These are phyloP conservation scores for Aspergillus affinis DNA, from an alignment of 495 filamentous ascomycete genomes.

Conservation along the genomic window DNA sequence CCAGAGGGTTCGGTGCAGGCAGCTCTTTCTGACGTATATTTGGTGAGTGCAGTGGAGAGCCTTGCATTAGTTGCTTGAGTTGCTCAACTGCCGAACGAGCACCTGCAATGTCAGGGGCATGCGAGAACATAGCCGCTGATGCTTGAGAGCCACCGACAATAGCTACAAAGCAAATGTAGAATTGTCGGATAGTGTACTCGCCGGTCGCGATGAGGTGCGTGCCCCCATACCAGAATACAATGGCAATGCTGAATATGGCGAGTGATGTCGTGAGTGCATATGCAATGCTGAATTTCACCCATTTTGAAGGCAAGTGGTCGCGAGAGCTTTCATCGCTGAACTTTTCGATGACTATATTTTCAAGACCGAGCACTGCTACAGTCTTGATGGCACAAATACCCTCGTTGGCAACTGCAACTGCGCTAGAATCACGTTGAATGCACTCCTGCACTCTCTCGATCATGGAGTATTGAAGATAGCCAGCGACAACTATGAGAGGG, in stretches of 20 bases:
- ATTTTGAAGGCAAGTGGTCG: neutral
- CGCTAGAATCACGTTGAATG: constrained; percentile 6
- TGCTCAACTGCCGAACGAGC: constrained; percentile 24
- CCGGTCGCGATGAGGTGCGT: constrained; percentile 38
- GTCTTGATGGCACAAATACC: constrained; percentile 11
- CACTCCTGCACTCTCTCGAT: constrained; percentile 3
- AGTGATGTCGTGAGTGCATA: constrained; percentile 11
- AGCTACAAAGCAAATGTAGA: constrained; percentile 52
- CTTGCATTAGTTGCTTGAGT: constrained; percentile 4
- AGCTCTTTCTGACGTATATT: neutral
- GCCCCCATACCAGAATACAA: constrained; percentile 53
- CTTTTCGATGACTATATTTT: constrained; percentile 4
- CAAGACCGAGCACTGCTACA: constrained; percentile 7
- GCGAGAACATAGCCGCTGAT: constrained; percentile 46
- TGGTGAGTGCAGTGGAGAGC: neutral
- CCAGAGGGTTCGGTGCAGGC: neutral
- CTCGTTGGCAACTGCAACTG: constrained; percentile 12
- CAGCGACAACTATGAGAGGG: constrained; percentile 65
- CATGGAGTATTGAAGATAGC: constrained; percentile 52
- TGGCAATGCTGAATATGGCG: constrained; percentile 36
- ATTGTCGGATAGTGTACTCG: constrained; percentile 47
- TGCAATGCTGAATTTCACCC: constrained; percentile 1
- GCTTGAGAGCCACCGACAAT: constrained; percentile 51
- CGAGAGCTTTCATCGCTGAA: neutral
- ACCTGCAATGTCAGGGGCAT: constrained; percentile 46